Percentiles rank a stretch among this genome's conserved stretches.
These are phyloP conservation scores for Pythium phragmitis DNA, from an alignment of 352 stramenopile genomes.

Conservation along the genomic window DNA sequence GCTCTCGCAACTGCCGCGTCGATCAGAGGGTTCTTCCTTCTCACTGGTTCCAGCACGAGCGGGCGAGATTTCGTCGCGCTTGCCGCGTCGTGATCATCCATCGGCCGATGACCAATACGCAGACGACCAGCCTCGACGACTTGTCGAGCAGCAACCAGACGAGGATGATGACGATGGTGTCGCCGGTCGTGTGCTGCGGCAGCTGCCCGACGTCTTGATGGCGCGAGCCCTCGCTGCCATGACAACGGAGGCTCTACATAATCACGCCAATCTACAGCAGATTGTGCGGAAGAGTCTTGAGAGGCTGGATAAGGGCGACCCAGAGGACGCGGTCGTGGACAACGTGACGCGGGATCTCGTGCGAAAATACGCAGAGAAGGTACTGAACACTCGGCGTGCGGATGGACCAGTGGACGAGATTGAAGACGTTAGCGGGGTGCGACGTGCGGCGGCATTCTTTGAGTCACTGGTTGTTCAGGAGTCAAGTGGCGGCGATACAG, in stretches of 20 bases:
- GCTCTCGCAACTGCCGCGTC: not conserved
- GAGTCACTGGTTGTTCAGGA: not conserved
- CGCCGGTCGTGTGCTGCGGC: conserved; percentile 14
- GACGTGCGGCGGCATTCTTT: conserved; percentile 22
- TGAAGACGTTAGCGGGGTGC: conserved; percentile 22
- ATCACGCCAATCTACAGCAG: conserved; percentile 3
- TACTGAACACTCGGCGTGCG: not conserved
- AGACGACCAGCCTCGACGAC: not conserved
- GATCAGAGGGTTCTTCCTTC: not conserved
- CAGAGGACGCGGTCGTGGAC: conserved; percentile 10
- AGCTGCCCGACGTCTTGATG: conserved; percentile 25
- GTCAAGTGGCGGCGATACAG: not conserved
- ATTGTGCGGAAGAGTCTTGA: conserved; percentile 25
- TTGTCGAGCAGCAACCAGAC: conserved; percentile 12
- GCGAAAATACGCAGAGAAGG: conserved; percentile 4
- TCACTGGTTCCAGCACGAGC: not conserved
- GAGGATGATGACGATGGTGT: conserved; percentile 11
- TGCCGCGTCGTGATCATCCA: no score
- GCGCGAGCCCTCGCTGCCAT: conserved; percentile 3
- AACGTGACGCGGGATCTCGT: conserved; percentile 17
- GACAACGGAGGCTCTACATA: not conserved
- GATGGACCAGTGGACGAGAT: not conserved
- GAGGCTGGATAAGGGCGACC: not conserved
- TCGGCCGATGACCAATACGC: not conserved
- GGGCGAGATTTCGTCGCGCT: not conserved